phyloP scores from a whole-genome alignment of 441 rosid species.

The Geranium incanum region DNA sequence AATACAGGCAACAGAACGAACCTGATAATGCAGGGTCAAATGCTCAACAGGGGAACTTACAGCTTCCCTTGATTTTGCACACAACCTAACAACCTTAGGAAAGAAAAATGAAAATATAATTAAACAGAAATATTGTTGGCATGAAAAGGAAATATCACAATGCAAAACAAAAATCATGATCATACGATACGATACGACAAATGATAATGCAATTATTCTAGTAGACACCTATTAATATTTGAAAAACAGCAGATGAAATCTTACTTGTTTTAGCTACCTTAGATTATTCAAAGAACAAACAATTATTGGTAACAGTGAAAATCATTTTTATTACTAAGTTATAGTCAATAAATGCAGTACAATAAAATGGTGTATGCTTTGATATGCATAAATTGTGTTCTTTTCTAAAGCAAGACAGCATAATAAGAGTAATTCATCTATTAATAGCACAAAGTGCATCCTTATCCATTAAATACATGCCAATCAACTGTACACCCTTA shows the following conservation, averaged over 20 bases:
- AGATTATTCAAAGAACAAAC: background rate
- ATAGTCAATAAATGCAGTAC: background rate
- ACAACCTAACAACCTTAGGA: conserved; percentile 83
- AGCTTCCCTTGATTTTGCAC: conserved; percentile 99
- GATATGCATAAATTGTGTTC: background rate
- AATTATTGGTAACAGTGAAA: background rate
- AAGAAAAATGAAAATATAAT: conserved; percentile 1
- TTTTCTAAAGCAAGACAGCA: background rate
- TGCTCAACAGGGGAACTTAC: conserved; percentile 99
- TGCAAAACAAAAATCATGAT: background rate
- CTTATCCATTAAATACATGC: background rate
- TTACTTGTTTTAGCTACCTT: background rate
- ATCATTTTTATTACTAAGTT: background rate
- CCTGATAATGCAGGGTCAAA: conserved; percentile 99
- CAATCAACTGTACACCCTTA: conserved; percentile 21
- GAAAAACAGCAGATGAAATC: background rate
- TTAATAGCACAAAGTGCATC: background rate
- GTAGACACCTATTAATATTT: background rate
- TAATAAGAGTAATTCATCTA: background rate
- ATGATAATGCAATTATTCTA: background rate
- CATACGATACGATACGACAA: background rate
- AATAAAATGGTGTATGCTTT: background rate
- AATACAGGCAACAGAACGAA: conserved; percentile 25
- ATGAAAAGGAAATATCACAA: background rate
- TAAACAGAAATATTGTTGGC: conserved; percentile 1